Evolutionary conservation across 140 eudicot genomes (phyloP).

Genomic region (Anethum foeniculum): DNA sequence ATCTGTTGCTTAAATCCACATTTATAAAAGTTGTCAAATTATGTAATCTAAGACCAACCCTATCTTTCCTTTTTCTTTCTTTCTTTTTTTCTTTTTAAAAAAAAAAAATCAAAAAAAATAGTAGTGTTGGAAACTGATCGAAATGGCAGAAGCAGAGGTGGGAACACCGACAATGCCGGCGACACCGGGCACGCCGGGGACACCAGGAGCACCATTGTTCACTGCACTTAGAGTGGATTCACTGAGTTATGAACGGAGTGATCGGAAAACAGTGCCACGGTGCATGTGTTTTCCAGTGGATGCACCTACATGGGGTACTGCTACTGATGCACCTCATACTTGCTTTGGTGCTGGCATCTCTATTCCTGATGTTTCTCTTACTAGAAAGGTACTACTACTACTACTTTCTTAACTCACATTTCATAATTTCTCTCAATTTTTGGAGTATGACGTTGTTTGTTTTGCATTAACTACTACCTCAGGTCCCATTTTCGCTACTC

Average conservation of each 20-base stretch:
- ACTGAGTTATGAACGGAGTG: constrained; percentile 62
- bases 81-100: neutral
- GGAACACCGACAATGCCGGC: constrained; percentile 50
- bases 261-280: constrained; percentile 71
- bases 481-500: neutral
- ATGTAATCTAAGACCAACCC: constrained; percentile 5
- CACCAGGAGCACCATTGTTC: constrained; percentile 64
- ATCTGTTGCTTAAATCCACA: constrained; percentile 29
- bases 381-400: constrained; percentile 76
- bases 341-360: constrained; percentile 57
- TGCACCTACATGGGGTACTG: constrained; percentile 43
- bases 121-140: neutral
- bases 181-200: constrained; percentile 86
- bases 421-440: neutral
- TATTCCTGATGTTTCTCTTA: constrained; percentile 63
- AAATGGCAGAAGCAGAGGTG: constrained; percentile 35
- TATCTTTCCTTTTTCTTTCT: neutral
- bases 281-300: constrained; percentile 68
- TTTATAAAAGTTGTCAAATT: constrained; percentile 23
- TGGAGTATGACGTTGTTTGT: no score
- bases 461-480: neutral
- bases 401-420: neutral
- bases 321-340: constrained; percentile 40
- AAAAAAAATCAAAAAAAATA: neutral
- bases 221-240: constrained; percentile 58